Evolutionary conservation across 179 eudicot genomes (phyloP).

Genomic region (Camellia oleifera): DNA sequence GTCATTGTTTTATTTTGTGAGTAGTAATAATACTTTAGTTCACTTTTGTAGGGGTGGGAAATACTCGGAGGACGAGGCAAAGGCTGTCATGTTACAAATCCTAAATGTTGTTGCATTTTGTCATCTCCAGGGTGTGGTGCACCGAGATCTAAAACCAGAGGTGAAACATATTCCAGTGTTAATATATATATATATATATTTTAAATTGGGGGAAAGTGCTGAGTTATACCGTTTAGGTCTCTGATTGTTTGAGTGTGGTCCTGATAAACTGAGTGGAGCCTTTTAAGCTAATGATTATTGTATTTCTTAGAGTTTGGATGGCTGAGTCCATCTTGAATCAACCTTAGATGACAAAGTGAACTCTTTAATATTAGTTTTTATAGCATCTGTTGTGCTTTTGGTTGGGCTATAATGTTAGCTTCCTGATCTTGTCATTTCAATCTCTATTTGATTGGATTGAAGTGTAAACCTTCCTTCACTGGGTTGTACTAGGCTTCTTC

Average conservation of each 20-base stretch:
- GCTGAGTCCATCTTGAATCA: background rate
- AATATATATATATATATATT: too few relatives aligned
- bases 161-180: slow-evolving; percentile 19
- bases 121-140: slow-evolving; percentile 70
- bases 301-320: background rate
- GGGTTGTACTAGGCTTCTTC: background rate
- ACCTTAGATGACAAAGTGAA: slow-evolving; percentile 3
- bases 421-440: background rate
- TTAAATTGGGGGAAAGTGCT: too few relatives aligned
- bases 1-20: background rate
- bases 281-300: background rate
- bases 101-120: slow-evolving; percentile 46
- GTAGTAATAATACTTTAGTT: background rate
- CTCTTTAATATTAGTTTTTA: background rate
- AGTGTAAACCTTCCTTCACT: background rate
- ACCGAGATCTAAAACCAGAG: slow-evolving; percentile 71
- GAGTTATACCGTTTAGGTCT: background rate
- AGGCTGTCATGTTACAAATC: slow-evolving; percentile 49
- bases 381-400: background rate
- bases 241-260: background rate
- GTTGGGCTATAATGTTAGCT: background rate
- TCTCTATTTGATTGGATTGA: background rate
- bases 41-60: slow-evolving; percentile 45
- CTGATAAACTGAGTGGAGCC: background rate
- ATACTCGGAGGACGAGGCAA: slow-evolving; percentile 58